Conservation (phyloP, 2,329 filamentous ascomycete genomes). For the Cladosporium austrohemisphaericum region DNA sequence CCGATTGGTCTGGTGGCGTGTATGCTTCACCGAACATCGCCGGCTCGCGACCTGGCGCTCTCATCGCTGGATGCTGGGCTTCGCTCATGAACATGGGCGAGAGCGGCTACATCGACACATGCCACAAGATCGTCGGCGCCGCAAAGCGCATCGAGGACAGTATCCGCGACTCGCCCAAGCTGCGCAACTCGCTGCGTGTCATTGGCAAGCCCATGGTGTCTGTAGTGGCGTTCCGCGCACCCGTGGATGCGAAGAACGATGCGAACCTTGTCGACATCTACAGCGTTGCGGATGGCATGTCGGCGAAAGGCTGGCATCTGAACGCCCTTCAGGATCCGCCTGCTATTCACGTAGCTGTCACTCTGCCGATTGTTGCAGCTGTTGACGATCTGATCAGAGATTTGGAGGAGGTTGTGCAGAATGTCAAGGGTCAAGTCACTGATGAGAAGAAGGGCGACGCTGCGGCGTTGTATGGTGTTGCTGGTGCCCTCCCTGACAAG, state of each 20-base stretch:
- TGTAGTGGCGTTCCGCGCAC: slow-evolving; percentile 81
- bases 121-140: slow-evolving; percentile 80
- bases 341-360: slow-evolving; percentile 91
- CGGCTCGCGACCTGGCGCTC: slow-evolving; percentile 83
- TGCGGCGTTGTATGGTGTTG: slow-evolving; percentile 89
- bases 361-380: slow-evolving; percentile 75
- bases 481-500: slow-evolving; percentile 92
- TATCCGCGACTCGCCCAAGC: slow-evolving; percentile 64
- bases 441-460: slow-evolving; percentile 67
- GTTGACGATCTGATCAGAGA: slow-evolving; percentile 77
- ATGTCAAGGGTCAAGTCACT: slow-evolving; percentile 70
- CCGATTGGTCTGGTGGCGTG: slow-evolving; percentile 92
- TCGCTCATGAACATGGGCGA: slow-evolving; percentile 86
- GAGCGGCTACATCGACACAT: slow-evolving; percentile 80
- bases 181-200: slow-evolving; percentile 71
- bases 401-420: slow-evolving; percentile 56
- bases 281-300: slow-evolving; percentile 88
- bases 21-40: slow-evolving; percentile 92
- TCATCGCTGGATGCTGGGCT: slow-evolving; percentile 96
- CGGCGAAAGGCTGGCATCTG: slow-evolving; percentile 82
- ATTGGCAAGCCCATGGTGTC: slow-evolving; percentile 83
- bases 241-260: slow-evolving; percentile 18
- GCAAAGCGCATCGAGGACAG: slow-evolving; percentile 77
- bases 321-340: slow-evolving; percentile 90
- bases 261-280: slow-evolving; percentile 78